A percentile compares a stretch with the other conserved stretches of the same genome.
Conservation (phyloP, 176 grass and related monocot species). For the Tuctoria greenei region DNA sequence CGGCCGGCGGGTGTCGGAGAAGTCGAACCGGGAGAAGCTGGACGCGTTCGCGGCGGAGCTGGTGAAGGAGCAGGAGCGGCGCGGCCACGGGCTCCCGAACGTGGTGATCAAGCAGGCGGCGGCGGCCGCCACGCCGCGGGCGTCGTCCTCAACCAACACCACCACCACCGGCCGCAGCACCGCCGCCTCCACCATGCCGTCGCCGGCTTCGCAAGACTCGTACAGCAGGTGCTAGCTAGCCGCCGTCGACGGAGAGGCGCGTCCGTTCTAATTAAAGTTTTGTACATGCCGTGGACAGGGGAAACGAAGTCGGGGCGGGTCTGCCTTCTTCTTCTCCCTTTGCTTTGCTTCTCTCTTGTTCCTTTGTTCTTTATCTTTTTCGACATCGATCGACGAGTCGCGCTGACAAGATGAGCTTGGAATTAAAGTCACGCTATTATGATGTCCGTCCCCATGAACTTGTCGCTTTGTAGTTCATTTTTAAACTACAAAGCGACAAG, state of each 20-base stretch:
- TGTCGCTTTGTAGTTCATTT: too few relatives aligned
- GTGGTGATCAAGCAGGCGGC: constrained; percentile 52
- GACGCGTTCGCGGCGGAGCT: constrained; percentile 65
- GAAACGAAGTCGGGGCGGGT: too few relatives aligned
- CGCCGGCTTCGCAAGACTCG: constrained; percentile 46
- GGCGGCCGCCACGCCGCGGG: constrained; percentile 8
- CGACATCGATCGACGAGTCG: too few relatives aligned
- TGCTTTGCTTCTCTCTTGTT: neutral
- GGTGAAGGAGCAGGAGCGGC: constrained; percentile 50
- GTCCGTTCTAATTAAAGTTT: constrained; percentile 15
- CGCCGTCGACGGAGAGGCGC: too few relatives aligned
- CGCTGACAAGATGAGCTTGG: too few relatives aligned
- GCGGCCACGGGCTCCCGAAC: constrained; percentile 16
- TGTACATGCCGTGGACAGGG: constrained; percentile 44
- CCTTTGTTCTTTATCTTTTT: neutral
- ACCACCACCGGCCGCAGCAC: constrained; percentile 20
- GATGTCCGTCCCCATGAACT: too few relatives aligned
- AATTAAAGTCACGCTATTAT: neutral
- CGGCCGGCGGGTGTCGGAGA: constrained; percentile 47
- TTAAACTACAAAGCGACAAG: too few relatives aligned
- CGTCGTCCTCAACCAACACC: constrained; percentile 31
- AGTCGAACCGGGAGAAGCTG: constrained; percentile 62
- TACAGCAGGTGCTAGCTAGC: neutral
- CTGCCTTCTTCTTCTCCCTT: accelerated
- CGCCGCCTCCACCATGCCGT: constrained; percentile 35